Evolutionary conservation across 805 yeast genomes (phyloP).

Genomic region (Hanseniaspora valbyensis): DNA sequence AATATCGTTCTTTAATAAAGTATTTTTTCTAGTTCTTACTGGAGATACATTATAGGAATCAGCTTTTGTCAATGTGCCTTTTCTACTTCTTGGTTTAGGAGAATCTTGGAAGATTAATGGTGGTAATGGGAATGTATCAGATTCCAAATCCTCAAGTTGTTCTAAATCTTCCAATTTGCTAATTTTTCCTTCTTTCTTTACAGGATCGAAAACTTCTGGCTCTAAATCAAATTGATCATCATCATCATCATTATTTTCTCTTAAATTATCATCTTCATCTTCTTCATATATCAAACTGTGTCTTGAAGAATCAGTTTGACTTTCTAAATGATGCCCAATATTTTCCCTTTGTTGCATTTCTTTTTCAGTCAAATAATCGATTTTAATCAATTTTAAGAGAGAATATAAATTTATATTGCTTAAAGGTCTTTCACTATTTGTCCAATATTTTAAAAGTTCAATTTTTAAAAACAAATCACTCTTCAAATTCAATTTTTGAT

Average conservation of each 20-base stretch:
- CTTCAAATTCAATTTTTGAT: slow-evolving; percentile 9
- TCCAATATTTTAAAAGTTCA: slow-evolving; percentile 14
- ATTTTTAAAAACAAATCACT: slow-evolving; percentile 12
- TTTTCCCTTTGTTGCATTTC: slow-evolving; percentile 3
- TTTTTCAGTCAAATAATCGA: slow-evolving; percentile 12
- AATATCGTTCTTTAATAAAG: background rate
- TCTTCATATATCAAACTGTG: slow-evolving; percentile 3
- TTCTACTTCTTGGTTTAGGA: slow-evolving; percentile 14
- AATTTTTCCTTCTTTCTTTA: background rate
- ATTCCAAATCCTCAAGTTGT: background rate
- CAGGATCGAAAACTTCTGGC: background rate
- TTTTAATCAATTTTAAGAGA: slow-evolving; percentile 5
- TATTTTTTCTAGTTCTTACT: background rate
- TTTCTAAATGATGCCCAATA: slow-evolving; percentile 25
- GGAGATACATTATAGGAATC: background rate
- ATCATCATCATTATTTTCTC: no score
- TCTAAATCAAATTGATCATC: background rate
- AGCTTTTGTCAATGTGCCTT: slow-evolving; percentile 3
- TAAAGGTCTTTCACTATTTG: slow-evolving; percentile 3
- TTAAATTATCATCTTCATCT: background rate
- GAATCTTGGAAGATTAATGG: slow-evolving; percentile 1
- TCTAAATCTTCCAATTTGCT: slow-evolving; percentile 6
- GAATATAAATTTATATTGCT: slow-evolving; percentile 7
- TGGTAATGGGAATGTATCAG: slow-evolving; percentile 10
- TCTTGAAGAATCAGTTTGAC: slow-evolving; percentile 12